Evolutionary conservation across 352 stramenopile genomes (phyloP), one percentile per base, ranked within the genome.

Genomic region (Phytophthora capsici): DNA sequence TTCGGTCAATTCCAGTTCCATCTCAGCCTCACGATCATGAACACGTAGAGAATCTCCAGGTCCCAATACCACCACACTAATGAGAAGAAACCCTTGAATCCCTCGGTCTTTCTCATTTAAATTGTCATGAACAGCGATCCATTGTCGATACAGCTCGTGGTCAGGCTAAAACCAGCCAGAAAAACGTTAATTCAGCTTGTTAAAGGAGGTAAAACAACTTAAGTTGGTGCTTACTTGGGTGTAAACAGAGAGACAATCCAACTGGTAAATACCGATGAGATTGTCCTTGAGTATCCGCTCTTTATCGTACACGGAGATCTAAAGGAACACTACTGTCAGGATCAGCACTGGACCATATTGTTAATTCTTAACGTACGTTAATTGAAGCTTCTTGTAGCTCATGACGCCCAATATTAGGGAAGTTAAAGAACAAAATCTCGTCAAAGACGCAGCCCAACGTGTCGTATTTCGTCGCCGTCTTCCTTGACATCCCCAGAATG

Each of bases 51-150:
- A 67, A 37, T 94, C 83, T 5, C 80, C 82, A n/a, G 84, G 86
- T 1, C 86, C 86, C 14, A 91, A 76, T n/a, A 93, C 71, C 4
- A 77, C 84, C 19, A 91, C 74, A 19, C 78, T 90, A 16, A 93
- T 64, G 0, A 93, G 67, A 9, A 94, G 32, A 61, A 90, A 94
- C 0, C 86, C 86, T 45, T 98, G 92, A 13, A 97, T 83, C 6
- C 92, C 92, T 28, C 72, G 73, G 46, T 97, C 89, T 37, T 91
- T 93, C 12, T 73, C 51, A 57, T 84, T 96, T 20, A 94, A 61
- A 38, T 97, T 86, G 45, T 98, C 91, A 60, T 97, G 84, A 4
- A 98, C 68, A n/a, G 84, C 88, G 19, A 98, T 85, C 92, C 92
- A 98, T 56, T 96, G 81, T 2, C 90, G 82, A 58, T 97, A 94